Base-by-base conservation (phyloP, 2,329 filamentous ascomycete genomes). In the Claviceps fusiformis region DNA sequence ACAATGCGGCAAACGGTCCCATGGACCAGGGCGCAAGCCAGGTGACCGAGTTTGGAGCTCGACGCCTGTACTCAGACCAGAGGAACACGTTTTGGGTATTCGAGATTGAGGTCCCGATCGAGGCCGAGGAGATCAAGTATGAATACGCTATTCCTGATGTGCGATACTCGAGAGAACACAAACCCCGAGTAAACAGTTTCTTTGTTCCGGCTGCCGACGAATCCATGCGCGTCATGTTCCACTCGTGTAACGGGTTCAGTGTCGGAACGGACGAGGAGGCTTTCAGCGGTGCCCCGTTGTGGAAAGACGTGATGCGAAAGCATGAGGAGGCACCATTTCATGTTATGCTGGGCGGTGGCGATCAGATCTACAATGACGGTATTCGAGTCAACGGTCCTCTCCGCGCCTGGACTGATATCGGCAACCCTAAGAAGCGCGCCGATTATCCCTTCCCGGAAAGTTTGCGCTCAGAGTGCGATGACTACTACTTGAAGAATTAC, bases 171-270 rank as follows among this genome's bases (percentile, higher is more conserved):
- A 79, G 78, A 60, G 71, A 74, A 44, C 75, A 74, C 59, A 80
- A 82, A 66, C 75, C 76, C 7, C 74, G 72, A 57, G 70, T 68
- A 73, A 95, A 78, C 72, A 81, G 61, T 52, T 98, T 98, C 70
- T 95, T 86, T 76, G 82, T 97, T 5, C 92, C 93, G 13, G 89
- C 87, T 13, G 76, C 78, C 56, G 81, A 82, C 48, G 85, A 96
- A 70, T 87, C 88, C 5, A 97, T 98, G 92, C 89, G 95, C 66
- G 87, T 96, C 66, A 95, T 97, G 89, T 98, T 96, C 71, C 87
- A 96, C 73, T 95, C 89, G 56, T 96, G 93, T 73, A 98, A 98
- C 69, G 95, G 93, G 17, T 98, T 98, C 73, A 92, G 87, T 61
- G 79, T 93, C 44, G 87, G 86, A 54, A 92, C 89, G 3, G 87